Evolutionary conservation across 2,329 filamentous ascomycete species (phyloP), one percentile per base, ranked within the genome.

Genomic region (Cladosporium velox): DNA sequence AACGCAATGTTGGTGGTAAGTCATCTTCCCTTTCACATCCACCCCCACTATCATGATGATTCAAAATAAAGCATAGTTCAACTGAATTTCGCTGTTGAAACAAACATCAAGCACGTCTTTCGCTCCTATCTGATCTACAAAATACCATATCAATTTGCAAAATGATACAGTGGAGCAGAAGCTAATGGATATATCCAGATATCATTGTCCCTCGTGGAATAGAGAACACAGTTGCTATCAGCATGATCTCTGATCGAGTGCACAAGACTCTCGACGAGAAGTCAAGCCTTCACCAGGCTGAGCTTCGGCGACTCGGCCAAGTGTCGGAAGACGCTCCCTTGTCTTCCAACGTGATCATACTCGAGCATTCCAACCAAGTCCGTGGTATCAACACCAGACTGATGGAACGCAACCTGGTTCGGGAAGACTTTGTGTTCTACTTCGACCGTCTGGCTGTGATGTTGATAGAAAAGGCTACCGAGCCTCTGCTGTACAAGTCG

Each of bases 351-450:
- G 91, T 96, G 41, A 82, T 90, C 5, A 78, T 96, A 18, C 81
- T 98, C 65, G 84, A 89, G 52, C 86, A 91, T 68, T 96, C 91
- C 1, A 86, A 89, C 10, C 95, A 99, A 77, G 84, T 97, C 64
- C 85, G 84, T 65, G 93, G 89, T 57, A 97, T 99, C 86, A 93
- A 92, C 76, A 97, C 93, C 0, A 91, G 97, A 65, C 87, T 99
- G 49, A 90, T 96, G 74, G 86, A 95, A 72, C 90, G 91, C 21
- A 85, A 88, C 58, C 94, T 92, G 0, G 83, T 86, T 7, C 86
- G 91, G 51, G 94, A 97, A 75, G 93, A 98, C 72, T 98, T 97
- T 76, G 92, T 97, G 68, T 98, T 98, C 79, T 98, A 98, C 79
- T 97, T 98, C 77, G 93, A 99, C 78, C 87, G 95, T 44, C 83